These are phyloP conservation scores for Skeletonema menzelii DNA, from an alignment of 108 stramenopile genomes.

Conservation along the genomic window DNA sequence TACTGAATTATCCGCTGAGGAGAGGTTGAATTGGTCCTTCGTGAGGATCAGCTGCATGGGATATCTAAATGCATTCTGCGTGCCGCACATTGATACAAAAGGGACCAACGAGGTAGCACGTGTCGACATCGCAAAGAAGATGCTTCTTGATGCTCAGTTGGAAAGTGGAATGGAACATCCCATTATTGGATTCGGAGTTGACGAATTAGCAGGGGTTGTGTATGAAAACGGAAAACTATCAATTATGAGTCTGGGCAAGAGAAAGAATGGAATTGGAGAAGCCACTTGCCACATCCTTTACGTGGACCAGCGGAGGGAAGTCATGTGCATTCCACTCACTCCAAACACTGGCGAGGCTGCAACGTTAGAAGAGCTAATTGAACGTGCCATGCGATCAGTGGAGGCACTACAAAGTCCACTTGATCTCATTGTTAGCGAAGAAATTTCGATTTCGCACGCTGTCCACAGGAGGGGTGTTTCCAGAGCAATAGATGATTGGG, in stretches of 20 bases:
- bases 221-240: background rate
- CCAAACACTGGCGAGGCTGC: conserved; percentile 14
- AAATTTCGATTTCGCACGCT: conserved; percentile 1
- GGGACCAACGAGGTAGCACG: conserved; percentile 18
- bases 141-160: background rate
- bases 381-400: conserved; percentile 20
- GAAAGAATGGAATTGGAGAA: conserved; percentile 25
- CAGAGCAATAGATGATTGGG: conserved; percentile 8
- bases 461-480: conserved; percentile 17
- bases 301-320: conserved; percentile 14
- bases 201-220: conserved; percentile 20
- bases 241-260: conserved; percentile 1
- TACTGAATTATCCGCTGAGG: conserved; percentile 3
- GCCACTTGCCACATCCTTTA: conserved; percentile 32
- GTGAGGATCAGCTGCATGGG: conserved; percentile 11
- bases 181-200: conserved; percentile 24
- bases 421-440: conserved; percentile 9
- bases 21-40: conserved; percentile 13
- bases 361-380: conserved; percentile 9
- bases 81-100: conserved; percentile 4
- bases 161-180: conserved; percentile 7
- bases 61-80: conserved; percentile 7
- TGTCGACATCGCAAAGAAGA: background rate
- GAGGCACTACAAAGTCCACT: conserved; percentile 21
- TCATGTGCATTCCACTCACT: conserved; percentile 6